Percentiles rank a stretch among this genome's conserved stretches.
These are phyloP conservation scores for Rhytidiadelphus loreus DNA, from an alignment of 225 moss, liverwort and hornwort species.

Conservation along the genomic window DNA sequence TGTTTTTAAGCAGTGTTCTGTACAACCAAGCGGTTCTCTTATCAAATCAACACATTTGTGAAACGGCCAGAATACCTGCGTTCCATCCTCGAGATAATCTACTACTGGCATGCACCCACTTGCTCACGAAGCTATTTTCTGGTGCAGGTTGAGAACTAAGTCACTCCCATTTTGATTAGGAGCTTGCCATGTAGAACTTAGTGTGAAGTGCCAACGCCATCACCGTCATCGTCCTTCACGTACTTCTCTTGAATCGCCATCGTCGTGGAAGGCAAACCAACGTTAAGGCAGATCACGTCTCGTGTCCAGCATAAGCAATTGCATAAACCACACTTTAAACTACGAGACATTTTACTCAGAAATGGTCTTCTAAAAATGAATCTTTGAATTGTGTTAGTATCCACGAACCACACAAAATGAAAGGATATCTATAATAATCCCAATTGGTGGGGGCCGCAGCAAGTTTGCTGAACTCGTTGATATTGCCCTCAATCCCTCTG, in stretches of 20 bases:
- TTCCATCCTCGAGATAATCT: not conserved
- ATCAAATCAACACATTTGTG: not conserved
- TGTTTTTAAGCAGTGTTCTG: not conserved
- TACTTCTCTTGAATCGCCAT: slow-evolving; percentile 94
- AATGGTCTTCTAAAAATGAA: not conserved
- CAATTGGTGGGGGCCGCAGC: slow-evolving; percentile 81
- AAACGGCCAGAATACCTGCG: not conserved
- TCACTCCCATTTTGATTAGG: not conserved
- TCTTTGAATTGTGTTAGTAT: not conserved
- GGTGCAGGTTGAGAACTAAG: not conserved
- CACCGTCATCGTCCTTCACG: slow-evolving; percentile 46
- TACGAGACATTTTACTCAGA: not conserved
- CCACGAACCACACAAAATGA: not conserved
- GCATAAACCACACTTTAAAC: not conserved
- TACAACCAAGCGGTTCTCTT: not conserved
- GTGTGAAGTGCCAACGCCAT: not conserved
- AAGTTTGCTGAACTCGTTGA: slow-evolving; percentile 71
- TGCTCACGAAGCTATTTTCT: not conserved
- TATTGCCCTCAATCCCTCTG: slow-evolving; percentile 82
- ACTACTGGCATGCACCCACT: not conserved
- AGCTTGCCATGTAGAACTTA: not conserved
- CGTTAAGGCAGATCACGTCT: slow-evolving; percentile 19
- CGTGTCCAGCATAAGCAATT: not conserved
- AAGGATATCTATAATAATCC: slow-evolving; percentile 99
- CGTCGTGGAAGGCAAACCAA: slow-evolving; percentile 37